Evolutionary conservation across 768 basidiomycete species (phyloP).

Genomic region (Tulasnella sp.): DNA sequence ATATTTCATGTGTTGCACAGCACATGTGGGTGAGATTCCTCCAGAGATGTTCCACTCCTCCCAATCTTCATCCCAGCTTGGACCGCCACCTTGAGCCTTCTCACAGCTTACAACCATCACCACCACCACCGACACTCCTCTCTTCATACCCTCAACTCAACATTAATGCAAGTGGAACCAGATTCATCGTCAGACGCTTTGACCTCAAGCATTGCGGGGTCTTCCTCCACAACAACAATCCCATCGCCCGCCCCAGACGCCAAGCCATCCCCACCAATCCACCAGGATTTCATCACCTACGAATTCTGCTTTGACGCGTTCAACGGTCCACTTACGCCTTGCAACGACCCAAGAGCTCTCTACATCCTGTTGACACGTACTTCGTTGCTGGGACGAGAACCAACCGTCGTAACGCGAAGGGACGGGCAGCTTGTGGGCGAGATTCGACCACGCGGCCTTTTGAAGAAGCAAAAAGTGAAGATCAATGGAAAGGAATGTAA

Average conservation of each 20-base stretch:
- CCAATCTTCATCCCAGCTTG: not conserved
- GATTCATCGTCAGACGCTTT: not conserved
- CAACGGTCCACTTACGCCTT: not conserved
- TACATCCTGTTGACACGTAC: not conserved
- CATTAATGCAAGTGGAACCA: not conserved
- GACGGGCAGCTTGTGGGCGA: not conserved
- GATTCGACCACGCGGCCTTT: not conserved
- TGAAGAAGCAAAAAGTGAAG: not conserved
- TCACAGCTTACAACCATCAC: not conserved
- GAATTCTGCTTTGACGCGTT: conserved; percentile 4
- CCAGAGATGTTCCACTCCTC: not conserved
- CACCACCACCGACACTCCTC: not conserved
- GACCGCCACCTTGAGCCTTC: not conserved
- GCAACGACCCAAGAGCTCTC: not conserved
- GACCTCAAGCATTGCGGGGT: not conserved
- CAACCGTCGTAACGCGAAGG: not conserved
- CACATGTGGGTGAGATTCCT: not conserved
- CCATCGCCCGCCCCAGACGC: not conserved
- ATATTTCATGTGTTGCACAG: not conserved
- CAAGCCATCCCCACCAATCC: not conserved
- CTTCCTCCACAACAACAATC: not conserved
- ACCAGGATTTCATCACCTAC: not conserved
- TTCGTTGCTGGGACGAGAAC: not conserved
- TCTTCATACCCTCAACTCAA: not conserved
- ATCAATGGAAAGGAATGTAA: not conserved